Evolutionary conservation across 78 protist species (phyloP).

Genomic region (Dictyostelium brefeldianum): DNA sequence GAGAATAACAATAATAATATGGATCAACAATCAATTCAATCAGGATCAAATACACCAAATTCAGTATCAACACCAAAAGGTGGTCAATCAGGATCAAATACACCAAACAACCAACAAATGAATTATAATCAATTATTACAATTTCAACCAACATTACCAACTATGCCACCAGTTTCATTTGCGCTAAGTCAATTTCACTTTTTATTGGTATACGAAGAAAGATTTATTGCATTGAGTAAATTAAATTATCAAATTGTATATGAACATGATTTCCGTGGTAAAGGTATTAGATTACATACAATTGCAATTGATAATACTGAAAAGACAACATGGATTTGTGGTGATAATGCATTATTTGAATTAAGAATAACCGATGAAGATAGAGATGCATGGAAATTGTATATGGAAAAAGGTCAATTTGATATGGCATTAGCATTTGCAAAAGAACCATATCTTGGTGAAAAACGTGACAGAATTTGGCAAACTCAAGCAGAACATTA

Average conservation of each 20-base stretch:
- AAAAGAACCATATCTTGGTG: constrained; percentile 19
- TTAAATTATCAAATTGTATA: constrained; percentile 80
- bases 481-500: constrained; percentile 88
- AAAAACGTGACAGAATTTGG: constrained; percentile 52
- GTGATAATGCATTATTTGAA: constrained; percentile 51
- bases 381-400: constrained; percentile 87
- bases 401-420: constrained; percentile 73
- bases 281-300: constrained; percentile 3
- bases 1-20: constrained; percentile 35
- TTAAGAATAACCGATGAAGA: constrained; percentile 65
- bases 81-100: background rate
- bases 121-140: background rate
- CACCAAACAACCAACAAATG: background rate
- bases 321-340: constrained; percentile 73
- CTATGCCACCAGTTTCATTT: constrained; percentile 60
- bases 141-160: constrained; percentile 21
- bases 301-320: constrained; percentile 15
- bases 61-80: background rate
- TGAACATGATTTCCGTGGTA: constrained; percentile 54
- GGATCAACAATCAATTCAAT: background rate
- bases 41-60: background rate
- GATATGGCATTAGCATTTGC: constrained; percentile 83
- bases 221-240: constrained; percentile 74
- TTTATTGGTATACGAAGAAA: constrained; percentile 76
- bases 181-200: constrained; percentile 86